These are phyloP conservation scores for Phytophthora quininea DNA, from an alignment of 352 stramenopile species.

Conservation along the genomic window DNA sequence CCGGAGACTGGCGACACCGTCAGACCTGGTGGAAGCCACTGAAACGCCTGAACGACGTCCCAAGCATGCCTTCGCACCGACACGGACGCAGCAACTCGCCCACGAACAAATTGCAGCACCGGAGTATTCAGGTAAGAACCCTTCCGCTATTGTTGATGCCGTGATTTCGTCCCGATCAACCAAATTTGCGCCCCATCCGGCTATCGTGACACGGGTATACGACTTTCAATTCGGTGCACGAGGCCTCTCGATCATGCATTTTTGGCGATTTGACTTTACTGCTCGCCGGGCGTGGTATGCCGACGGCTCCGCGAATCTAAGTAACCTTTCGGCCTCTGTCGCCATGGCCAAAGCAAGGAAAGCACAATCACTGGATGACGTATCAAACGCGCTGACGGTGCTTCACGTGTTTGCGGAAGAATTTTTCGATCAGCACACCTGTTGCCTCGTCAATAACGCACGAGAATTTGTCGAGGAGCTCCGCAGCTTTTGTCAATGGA, in stretches of 20 bases:
- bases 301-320: conserved; percentile 12
- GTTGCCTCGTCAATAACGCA: background rate
- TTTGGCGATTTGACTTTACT: conserved; percentile 14
- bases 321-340: conserved; percentile 8
- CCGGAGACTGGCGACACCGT: background rate
- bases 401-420: conserved; percentile 13
- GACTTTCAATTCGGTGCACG: conserved; percentile 17
- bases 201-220: conserved; percentile 8
- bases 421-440: conserved; percentile 8
- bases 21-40: background rate
- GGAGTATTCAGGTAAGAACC: background rate
- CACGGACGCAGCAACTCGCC: background rate
- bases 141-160: background rate
- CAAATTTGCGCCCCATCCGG: conserved; percentile 20
- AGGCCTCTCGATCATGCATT: conserved; percentile 19
- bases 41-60: background rate
- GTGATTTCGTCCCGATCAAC: conserved; percentile 23
- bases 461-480: background rate
- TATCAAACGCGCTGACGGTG: conserved; percentile 13
- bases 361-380: conserved; percentile 3
- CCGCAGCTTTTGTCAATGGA: background rate
- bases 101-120: background rate
- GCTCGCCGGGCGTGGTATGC: conserved; percentile 14
- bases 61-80: background rate
- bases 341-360: background rate